phyloP scores from a whole-genome alignment of 306 rosid species.

The Potentilla sterilis region DNA sequence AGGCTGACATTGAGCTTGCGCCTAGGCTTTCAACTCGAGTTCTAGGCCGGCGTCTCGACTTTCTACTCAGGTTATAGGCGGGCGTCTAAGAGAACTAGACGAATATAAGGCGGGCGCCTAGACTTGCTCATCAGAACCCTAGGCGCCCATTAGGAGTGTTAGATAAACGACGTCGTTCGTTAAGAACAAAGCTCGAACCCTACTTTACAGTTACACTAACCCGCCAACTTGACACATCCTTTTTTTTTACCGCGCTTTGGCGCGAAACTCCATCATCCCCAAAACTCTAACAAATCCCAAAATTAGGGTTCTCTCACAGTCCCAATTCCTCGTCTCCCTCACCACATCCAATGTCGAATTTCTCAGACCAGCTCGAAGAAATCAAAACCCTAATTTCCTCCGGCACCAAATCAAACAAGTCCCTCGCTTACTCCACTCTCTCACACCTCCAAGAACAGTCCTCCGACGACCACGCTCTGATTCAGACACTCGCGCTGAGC shows the following conservation, averaged over 20 bases:
- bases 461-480: constrained; percentile 29
- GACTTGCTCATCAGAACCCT: no score
- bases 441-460: constrained; percentile 60
- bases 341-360: constrained; percentile 39
- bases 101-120: no score
- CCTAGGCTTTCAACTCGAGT: no score
- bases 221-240: constrained; percentile 2
- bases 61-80: no score
- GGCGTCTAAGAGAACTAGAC: no score
- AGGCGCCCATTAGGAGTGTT: no score
- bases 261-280: constrained; percentile 24
- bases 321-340: neutral
- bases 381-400: constrained; percentile 49
- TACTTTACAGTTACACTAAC: no score
- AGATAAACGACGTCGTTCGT: no score
- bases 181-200: no score
- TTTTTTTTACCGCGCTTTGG: constrained; percentile 16
- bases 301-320: constrained; percentile 22
- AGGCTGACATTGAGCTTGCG: no score
- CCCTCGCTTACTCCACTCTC: constrained; percentile 61
- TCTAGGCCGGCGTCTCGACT: no score
- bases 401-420: constrained; percentile 34
- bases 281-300: neutral
- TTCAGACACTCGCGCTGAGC: constrained; percentile 47
- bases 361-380: constrained; percentile 41